Percentiles rank a stretch among this genome's conserved stretches.
These are phyloP conservation scores for Pelargonium nanum DNA, from an alignment of 345 rosid genomes.

Conservation along the genomic window DNA sequence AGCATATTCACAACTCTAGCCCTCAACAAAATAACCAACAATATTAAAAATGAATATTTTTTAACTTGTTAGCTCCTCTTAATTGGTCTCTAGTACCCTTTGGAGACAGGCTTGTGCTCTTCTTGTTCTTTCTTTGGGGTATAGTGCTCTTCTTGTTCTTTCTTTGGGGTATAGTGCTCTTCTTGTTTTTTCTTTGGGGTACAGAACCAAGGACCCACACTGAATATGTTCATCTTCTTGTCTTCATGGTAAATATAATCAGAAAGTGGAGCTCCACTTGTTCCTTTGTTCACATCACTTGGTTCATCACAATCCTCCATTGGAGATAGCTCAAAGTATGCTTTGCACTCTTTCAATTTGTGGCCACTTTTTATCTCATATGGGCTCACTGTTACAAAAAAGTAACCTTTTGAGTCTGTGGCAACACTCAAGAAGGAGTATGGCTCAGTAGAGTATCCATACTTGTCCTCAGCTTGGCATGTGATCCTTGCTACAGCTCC, in stretches of 20 bases:
- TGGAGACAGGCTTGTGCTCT: neutral
- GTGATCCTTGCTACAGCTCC: neutral
- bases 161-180: no score
- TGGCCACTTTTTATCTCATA: neutral
- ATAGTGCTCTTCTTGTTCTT: no score
- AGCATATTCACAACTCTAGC: no score
- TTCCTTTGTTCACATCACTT: neutral
- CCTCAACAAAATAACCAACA: no score
- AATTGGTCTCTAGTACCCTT: neutral
- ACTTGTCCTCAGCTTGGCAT: neutral
- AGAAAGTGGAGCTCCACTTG: neutral
- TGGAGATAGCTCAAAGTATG: neutral
- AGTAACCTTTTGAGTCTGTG: neutral
- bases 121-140: no score
- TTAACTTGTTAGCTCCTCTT: no score
- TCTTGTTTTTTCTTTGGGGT: no score
- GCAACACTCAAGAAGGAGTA: neutral
- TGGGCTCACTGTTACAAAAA: neutral
- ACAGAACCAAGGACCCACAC: neutral
- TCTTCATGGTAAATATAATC: neutral
- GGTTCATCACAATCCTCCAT: neutral
- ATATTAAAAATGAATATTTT: no score
- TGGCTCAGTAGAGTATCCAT: neutral
- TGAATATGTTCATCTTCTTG: neutral
- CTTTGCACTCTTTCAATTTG: neutral